A percentile compares a stretch with the other conserved stretches of the same genome.
Evolutionary conservation across 2,329 filamentous ascomycete genomes (phyloP).

Genomic region (Alternaria brassicicola): DNA sequence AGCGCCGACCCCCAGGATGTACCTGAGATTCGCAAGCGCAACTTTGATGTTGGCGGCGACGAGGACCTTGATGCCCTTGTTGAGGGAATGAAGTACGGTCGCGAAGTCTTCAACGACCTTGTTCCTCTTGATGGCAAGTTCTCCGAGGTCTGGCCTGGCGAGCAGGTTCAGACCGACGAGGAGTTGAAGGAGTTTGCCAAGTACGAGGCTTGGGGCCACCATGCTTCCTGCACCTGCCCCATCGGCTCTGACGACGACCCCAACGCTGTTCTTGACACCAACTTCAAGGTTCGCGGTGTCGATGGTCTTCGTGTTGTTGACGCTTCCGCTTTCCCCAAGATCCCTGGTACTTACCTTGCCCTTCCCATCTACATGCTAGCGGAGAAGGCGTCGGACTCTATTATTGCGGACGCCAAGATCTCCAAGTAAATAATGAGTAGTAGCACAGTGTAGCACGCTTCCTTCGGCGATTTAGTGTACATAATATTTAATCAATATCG

Average conservation of each 20-base stretch:
- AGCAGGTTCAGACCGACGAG: constrained; percentile 51
- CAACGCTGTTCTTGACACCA: constrained; percentile 60
- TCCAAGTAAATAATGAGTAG: not conserved
- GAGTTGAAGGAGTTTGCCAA: constrained; percentile 48
- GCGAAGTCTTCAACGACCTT: constrained; percentile 49
- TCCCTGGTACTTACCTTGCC: constrained; percentile 60
- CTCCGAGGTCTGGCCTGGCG: constrained; percentile 57
- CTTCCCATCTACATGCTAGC: constrained; percentile 62
- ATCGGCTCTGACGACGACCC: constrained; percentile 59
- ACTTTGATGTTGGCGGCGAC: constrained; percentile 23
- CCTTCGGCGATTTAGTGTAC: not conserved
- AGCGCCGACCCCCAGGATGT: constrained; percentile 66
- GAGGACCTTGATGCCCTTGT: constrained; percentile 59
- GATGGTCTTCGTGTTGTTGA: constrained; percentile 59
- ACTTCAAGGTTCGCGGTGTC: constrained; percentile 60
- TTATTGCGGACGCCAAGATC: constrained; percentile 45
- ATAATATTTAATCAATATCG: not conserved
- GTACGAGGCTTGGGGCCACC: constrained; percentile 55
- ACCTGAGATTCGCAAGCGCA: constrained; percentile 58
- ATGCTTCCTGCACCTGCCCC: constrained; percentile 63
- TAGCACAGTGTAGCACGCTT: not conserved
- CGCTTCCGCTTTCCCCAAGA: constrained; percentile 39
- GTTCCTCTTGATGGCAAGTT: constrained; percentile 54
- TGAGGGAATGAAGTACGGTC: constrained; percentile 62
- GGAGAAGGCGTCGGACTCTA: constrained; percentile 68